Evolutionary conservation across 495 filamentous ascomycete genomes (phyloP), one percentile per base, ranked within the genome.

Genomic region (Hyphodiscus hymeniophilus): DNA sequence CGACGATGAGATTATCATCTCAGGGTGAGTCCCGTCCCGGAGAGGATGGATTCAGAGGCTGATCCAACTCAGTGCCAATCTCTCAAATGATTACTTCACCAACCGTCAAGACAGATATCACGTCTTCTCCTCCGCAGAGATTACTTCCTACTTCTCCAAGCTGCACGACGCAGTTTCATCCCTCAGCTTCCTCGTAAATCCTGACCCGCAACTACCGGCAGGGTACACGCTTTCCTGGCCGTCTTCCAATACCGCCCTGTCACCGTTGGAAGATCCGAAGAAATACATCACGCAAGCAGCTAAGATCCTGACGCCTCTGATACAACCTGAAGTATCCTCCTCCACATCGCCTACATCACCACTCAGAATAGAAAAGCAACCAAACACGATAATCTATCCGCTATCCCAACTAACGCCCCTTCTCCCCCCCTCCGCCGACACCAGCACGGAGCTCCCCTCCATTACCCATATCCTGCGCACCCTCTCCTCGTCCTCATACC

Each of bases 101-200:
- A 91, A 96, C 57, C 80, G 92, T 3, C 81, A 97, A 51, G 92
- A 99, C 59, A 74, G 92, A 41, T 99, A 99, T 56, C 94, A 99
- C 60, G 63, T 97, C 41, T 94, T 95, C 65, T 78, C 75, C 4
- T 90, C 84, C 12, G 76, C 71, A 51, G 76, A 81, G 18, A 69
- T 99, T 17, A 81, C 91, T 1, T 77, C 89, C 43, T 90, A 96
- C 67, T 99, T 89, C 59, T 74, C 75, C 45, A 66, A 66, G 13
- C 76, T 99, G 16, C 87, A 95, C 54, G 63, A 82, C 35, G 80
- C 83, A 3, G 76, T 95, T 36, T 82, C 81, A 51, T 81, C 75
- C 12, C 69, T 99, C 36, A 92, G 86, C 61, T 97, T 85, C 64
- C 71, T 78, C n/a, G 75, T 95, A 26, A 64, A 77, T 22, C 86